Evolutionary conservation across 805 yeast genomes (phyloP).

Genomic region (Aciculoconidium aculeatum): DNA sequence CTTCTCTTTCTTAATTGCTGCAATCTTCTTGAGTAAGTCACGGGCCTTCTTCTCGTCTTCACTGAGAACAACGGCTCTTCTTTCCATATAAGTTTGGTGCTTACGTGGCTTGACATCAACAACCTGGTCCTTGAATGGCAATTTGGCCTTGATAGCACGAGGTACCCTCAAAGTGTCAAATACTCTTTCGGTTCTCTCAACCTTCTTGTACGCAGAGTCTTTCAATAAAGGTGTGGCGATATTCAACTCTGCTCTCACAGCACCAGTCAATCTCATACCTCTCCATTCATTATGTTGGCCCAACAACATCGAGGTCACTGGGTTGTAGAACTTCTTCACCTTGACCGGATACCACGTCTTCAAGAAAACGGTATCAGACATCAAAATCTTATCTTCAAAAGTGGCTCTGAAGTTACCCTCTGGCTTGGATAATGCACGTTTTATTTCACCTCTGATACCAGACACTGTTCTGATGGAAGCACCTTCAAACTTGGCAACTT

Average conservation of each 20-base stretch:
- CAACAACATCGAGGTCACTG: slow-evolving; percentile 85
- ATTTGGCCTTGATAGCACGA: slow-evolving; percentile 59
- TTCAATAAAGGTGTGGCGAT: slow-evolving; percentile 55
- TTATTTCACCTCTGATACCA: slow-evolving; percentile 96
- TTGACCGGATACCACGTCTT: slow-evolving; percentile 97
- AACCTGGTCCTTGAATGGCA: slow-evolving; percentile 92
- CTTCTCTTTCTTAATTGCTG: slow-evolving; percentile 80
- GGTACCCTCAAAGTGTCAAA: slow-evolving; percentile 91
- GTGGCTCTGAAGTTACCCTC: slow-evolving; percentile 96
- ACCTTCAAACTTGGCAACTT: slow-evolving; percentile 97
- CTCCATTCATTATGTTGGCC: slow-evolving; percentile 81
- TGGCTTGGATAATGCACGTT: slow-evolving; percentile 87
- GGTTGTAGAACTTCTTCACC: slow-evolving; percentile 88
- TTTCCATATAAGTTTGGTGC: slow-evolving; percentile 71
- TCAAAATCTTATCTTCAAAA: slow-evolving; percentile 87
- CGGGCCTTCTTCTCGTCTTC: slow-evolving; percentile 94
- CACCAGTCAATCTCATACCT: slow-evolving; percentile 95
- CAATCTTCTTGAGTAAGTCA: slow-evolving; percentile 78
- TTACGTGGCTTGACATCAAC: slow-evolving; percentile 83
- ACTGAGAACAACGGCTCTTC: slow-evolving; percentile 88
- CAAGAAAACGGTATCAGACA: slow-evolving; percentile 84
- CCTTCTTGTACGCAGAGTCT: slow-evolving; percentile 53
- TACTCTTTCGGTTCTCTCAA: slow-evolving; percentile 78
- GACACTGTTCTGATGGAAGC: slow-evolving; percentile 95
- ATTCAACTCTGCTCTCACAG: slow-evolving; percentile 72